A percentile compares a stretch with the other conserved stretches of the same genome.
phyloP scores from a whole-genome alignment of 2,329 filamentous ascomycete genomes.

The Neofusicoccum ribis region DNA sequence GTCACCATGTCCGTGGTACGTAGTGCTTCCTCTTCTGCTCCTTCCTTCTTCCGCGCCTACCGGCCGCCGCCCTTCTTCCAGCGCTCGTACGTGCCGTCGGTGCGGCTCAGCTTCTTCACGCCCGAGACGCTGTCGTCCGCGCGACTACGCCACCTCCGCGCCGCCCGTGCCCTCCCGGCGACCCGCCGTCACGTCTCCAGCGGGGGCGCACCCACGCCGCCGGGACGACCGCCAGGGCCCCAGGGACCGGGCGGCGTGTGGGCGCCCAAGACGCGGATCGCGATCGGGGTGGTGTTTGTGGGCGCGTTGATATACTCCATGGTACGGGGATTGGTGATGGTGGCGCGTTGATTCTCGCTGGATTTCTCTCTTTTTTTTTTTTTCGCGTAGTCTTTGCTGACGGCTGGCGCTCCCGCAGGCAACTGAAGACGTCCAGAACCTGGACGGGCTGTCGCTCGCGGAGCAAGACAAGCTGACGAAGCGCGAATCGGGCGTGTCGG shows the following conservation, averaged over 20 bases:
- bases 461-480: conserved; percentile 82
- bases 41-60: conserved; percentile 6
- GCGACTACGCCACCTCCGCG: background rate
- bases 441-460: conserved; percentile 71
- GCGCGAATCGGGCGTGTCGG: conserved; percentile 71
- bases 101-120: conserved; percentile 17
- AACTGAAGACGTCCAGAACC: conserved; percentile 41
- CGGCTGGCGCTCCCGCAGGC: background rate
- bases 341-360: background rate
- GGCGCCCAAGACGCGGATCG: conserved; percentile 43
- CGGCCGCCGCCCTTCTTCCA: conserved; percentile 16
- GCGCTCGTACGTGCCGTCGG: conserved; percentile 8
- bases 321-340: conserved; percentile 42
- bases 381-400: no score
- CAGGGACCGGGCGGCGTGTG: background rate
- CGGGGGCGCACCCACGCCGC: background rate
- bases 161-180: background rate
- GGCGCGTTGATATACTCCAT: conserved; percentile 60
- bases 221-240: background rate
- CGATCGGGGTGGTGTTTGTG: conserved; percentile 53
- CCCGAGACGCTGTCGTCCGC: no score
- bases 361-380: no score
- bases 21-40: background rate
- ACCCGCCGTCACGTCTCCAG: conserved; percentile 6
- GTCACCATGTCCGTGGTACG: conserved; percentile 21